Evolutionary conservation across 768 basidiomycete species (phyloP), one percentile per base, ranked within the genome.

Genomic region (Tricholoma sp.): DNA sequence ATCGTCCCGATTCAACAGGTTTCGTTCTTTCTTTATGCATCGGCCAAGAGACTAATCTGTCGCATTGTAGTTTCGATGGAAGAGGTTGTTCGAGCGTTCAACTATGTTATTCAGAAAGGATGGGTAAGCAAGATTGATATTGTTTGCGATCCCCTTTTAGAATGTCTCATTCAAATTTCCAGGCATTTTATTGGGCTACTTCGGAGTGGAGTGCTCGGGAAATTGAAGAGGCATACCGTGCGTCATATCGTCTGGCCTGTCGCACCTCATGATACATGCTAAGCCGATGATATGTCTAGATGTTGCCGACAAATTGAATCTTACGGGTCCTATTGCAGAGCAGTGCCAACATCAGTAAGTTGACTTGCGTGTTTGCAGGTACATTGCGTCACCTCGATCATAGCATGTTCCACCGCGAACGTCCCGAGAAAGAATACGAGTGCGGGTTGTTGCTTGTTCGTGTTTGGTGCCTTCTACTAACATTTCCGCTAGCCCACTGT

Each of bases 1-100:
- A 91, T 67, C 80, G 85, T 51, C 74, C 76, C 32, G 85, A 86
- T 68, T 61, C 61, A n/a, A 78, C 74, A 47, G 82, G 81, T 81
- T 59, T 21, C 32, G 16, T 22, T 22, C 31, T 35, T 22, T 31
- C 24, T 29, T 37, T 29, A n/a, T n/a, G n/a, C n/a, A n/a, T n/a
- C n/a, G n/a, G n/a, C n/a, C n/a, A n/a, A n/a, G n/a, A n/a, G n/a
- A n/a, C n/a, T n/a, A n/a, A n/a, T n/a, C n/a, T n/a, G n/a, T n/a
- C n/a, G n/a, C n/a, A n/a, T n/a, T n/a, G n/a, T n/a, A 77, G 80
- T 82, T 14, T 77, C 81, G 1, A 83, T 82, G 79, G 86, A 89
- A 67, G 90, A 91, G 68, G 76, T 83, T 53, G 88, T 91, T 53
- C 81, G 88, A 47, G 87, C 84, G 0, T 89, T 91, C 76, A 88